Percentiles rank a stretch among this genome's conserved stretches.
Evolutionary conservation across 148 eudicot species (phyloP).

Genomic region (Polygonum aviculare): DNA sequence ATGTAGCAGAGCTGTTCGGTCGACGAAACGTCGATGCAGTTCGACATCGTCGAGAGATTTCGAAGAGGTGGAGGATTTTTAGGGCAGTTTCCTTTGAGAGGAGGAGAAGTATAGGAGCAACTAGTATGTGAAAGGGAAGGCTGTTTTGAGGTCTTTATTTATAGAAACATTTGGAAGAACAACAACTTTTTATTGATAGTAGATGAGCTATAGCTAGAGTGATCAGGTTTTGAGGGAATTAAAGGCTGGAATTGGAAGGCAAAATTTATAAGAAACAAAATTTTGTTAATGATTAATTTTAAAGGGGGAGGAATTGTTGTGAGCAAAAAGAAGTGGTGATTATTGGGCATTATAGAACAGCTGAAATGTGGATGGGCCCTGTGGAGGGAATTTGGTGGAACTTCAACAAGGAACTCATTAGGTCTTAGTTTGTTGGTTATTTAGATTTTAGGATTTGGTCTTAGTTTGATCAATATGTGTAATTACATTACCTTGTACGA

Average conservation of each 20-base stretch:
- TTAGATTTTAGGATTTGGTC: too few relatives aligned
- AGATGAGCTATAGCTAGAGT: background rate
- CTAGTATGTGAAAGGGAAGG: constrained; percentile 2
- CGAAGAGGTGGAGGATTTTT: background rate
- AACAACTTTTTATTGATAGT: too few relatives aligned
- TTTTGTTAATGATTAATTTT: background rate
- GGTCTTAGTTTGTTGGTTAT: background rate
- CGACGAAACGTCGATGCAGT: constrained; percentile 30
- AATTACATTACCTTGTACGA: too few relatives aligned
- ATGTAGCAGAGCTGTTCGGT: constrained; percentile 83
- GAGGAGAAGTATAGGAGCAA: background rate
- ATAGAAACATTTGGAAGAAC: constrained; percentile 3
- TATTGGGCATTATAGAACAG: background rate
- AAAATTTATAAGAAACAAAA: background rate
- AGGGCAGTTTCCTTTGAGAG: background rate
- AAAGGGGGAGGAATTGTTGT: background rate
- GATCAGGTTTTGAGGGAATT: background rate
- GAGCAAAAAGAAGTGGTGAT: background rate
- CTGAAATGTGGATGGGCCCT: background rate
- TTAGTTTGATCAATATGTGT: too few relatives aligned
- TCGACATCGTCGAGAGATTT: constrained; percentile 25
- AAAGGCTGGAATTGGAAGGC: background rate
- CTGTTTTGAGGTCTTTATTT: constrained; percentile 1
- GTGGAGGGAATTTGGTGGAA: background rate
- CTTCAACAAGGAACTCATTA: background rate